These are phyloP conservation scores for Parathielavia appendiculata DNA, from an alignment of 495 filamentous ascomycete species.

Conservation along the genomic window DNA sequence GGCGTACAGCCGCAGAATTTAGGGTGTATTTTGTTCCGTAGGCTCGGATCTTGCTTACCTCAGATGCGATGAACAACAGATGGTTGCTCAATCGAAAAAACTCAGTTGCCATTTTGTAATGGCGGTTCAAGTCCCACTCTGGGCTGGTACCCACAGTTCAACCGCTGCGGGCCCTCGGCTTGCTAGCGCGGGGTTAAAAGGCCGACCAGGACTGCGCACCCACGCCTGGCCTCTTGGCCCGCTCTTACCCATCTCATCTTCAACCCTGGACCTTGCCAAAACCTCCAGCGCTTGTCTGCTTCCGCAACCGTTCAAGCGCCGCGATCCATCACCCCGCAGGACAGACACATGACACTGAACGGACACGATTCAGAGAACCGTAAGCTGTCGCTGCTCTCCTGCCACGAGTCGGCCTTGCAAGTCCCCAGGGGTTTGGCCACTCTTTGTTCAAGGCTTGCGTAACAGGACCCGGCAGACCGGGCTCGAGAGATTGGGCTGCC, in stretches of 20 bases:
- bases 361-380: neutral
- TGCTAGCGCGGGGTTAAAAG: conserved; percentile 8
- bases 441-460: too few relatives aligned
- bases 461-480: conserved; percentile 8
- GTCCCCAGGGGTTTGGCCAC: too few relatives aligned
- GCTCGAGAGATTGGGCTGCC: conserved; percentile 8
- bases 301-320: conserved; percentile 5
- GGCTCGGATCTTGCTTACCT: too few relatives aligned
- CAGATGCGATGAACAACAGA: too few relatives aligned
- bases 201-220: neutral
- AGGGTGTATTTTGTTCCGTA: too few relatives aligned
- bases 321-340: neutral
- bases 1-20: too few relatives aligned
- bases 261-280: conserved; percentile 8
- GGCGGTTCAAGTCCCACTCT: neutral
- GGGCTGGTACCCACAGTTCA: conserved; percentile 4
- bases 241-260: conserved; percentile 1
- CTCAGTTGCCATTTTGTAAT: neutral
- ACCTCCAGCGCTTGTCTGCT: neutral
- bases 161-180: conserved; percentile 6
- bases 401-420: neutral
- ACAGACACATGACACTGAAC: neutral
- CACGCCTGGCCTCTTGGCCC: conserved; percentile 3
- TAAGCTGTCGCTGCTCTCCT: neutral
- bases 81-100: too few relatives aligned